Evolutionary conservation across 352 stramenopile species (phyloP).

Genomic region (Phytophthora nicotianae): DNA sequence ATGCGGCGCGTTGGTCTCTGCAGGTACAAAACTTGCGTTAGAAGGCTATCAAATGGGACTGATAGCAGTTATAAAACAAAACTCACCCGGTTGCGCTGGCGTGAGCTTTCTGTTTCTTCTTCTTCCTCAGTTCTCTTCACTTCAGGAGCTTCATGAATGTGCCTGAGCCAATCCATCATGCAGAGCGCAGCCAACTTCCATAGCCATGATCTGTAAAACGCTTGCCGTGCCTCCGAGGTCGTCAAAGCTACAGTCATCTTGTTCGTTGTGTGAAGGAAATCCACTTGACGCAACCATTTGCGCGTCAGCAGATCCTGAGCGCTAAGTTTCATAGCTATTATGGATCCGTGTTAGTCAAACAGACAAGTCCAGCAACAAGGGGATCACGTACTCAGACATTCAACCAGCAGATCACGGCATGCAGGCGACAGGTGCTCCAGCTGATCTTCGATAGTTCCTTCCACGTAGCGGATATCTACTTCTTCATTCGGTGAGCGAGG

Average conservation of each 20-base stretch:
- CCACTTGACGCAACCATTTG: constrained; percentile 63
- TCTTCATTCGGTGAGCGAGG: constrained; percentile 32
- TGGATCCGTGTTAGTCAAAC: neutral
- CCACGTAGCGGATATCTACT: constrained; percentile 38
- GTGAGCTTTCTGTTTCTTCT: constrained; percentile 36
- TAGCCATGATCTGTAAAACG: constrained; percentile 44
- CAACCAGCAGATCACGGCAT: constrained; percentile 51
- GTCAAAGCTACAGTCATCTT: constrained; percentile 35
- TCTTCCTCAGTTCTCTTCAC: constrained; percentile 32
- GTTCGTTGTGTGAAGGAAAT: constrained; percentile 53
- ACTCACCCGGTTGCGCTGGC: constrained; percentile 35
- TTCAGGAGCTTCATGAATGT: constrained; percentile 9
- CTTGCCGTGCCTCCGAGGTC: constrained; percentile 12
- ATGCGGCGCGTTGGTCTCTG: constrained; percentile 26
- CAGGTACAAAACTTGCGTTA: constrained; percentile 1
- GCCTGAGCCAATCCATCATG: constrained; percentile 46
- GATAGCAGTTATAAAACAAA: neutral
- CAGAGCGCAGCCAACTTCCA: constrained; percentile 63
- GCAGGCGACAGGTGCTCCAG: constrained; percentile 45
- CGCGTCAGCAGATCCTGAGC: constrained; percentile 49
- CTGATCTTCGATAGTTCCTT: constrained; percentile 58
- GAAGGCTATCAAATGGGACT: neutral
- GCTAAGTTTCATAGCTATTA: constrained; percentile 37
- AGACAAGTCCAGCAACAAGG: neutral
- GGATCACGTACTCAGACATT: constrained; percentile 52